These are phyloP conservation scores for Phytopythium cucurbitacearum DNA, from an alignment of 352 stramenopile species.

Conservation along the genomic window DNA sequence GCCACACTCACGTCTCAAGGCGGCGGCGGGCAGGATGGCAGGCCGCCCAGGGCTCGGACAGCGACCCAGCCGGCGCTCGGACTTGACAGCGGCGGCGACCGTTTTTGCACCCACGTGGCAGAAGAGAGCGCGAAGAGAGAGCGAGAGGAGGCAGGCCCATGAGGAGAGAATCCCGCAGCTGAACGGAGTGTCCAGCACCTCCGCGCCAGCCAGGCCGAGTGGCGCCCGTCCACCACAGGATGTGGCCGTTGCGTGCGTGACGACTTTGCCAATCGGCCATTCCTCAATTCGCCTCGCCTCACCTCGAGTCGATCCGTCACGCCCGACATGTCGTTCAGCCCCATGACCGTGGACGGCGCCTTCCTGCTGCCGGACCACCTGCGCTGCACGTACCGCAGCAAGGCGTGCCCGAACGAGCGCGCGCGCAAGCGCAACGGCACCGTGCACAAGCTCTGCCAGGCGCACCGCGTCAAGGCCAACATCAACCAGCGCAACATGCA, in stretches of 20 bases:
- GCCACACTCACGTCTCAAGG: no score
- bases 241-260: not conserved
- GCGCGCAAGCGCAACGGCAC: constrained; percentile 45
- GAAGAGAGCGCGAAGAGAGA: no score
- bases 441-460: constrained; percentile 46
- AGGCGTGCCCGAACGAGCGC: constrained; percentile 38
- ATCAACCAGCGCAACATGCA: constrained; percentile 49
- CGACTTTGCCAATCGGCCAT: constrained; percentile 2
- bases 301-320: constrained; percentile 14
- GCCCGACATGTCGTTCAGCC: constrained; percentile 6
- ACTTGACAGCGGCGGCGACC: no score
- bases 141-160: no score
- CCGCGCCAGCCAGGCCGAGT: no score
- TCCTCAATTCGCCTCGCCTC: constrained; percentile 16
- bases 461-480: constrained; percentile 51
- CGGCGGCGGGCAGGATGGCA: no score
- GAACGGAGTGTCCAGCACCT: no score
- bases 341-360: constrained; percentile 5
- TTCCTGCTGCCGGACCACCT: constrained; percentile 17
- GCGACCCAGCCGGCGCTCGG: no score
- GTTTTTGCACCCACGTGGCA: no score
- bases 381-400: constrained; percentile 44
- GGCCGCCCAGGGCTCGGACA: no score
- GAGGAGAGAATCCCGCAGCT: no score
- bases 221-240: no score